Base-by-base conservation (phyloP, 2,329 filamentous ascomycete genomes). In the Cordyceps cicadae region DNA sequence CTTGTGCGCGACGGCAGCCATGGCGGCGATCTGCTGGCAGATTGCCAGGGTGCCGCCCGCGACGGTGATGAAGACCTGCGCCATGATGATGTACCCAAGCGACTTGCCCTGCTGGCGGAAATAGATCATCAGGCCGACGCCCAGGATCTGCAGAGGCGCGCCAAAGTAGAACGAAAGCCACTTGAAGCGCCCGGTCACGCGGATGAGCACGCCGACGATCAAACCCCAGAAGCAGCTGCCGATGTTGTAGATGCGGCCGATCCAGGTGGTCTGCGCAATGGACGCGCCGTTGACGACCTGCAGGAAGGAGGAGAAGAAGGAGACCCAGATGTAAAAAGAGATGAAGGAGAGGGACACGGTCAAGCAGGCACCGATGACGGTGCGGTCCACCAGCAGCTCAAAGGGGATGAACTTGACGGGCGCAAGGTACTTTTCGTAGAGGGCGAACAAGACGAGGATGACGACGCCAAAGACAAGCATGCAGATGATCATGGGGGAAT, bases 381-480 rank as follows among this genome's bases (percentile, higher is more conserved):
- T 83, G 17, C 77, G 76, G 62, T 82, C 74, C 3, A 73, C 71
- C 63, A 86, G 73, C 65, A 86, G 71, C 48, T 71, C 64, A 65
- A 76, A 79, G 15, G 77, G 81, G 29, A 88, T 74, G 69, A 88
- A 81, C 2, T 84, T 81, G 14, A 76, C 75, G 0, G 77, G 80
- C 0, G 85, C 81, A n/a, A 84, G 64, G 59, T 75, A 84, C 24
- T 73, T 78, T 70, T 89, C 84, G 72, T 81, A 85, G 2, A 83
- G 62, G 1, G 73, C 78, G 64, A 87, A 83, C n/a, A 76, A 60
- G 43, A 82, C 66, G 2, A 90, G 74, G 41, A 82, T 77, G 0
- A 84, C 66, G 34, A 82, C 77, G 7, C 87, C 87, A 26, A 89
- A 69, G 1, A 86, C 77, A 46, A 80, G 77, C 82, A 87, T 86